A percentile compares a stretch with the other conserved stretches of the same genome.
phyloP scores from a whole-genome alignment of 805 yeast genomes.

The Yarrowia porcina region DNA sequence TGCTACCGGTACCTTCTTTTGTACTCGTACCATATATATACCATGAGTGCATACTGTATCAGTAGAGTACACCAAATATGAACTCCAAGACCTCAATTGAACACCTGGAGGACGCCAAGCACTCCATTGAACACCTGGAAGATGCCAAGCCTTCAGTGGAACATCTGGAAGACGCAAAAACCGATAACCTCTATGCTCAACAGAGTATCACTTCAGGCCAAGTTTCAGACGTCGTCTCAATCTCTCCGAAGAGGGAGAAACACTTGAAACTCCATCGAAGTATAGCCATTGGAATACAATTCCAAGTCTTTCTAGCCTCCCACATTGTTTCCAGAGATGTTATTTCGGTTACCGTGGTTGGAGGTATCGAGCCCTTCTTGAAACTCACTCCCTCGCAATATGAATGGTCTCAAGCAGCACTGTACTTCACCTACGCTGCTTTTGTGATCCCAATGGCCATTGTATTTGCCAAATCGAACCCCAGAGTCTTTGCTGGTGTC shows the following conservation, averaged over 20 bases:
- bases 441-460: background rate
- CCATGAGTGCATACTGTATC: no score
- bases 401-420: background rate
- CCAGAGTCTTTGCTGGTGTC: background rate
- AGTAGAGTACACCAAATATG: no score
- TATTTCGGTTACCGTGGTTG: background rate
- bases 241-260: no score
- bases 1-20: no score
- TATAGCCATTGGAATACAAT: background rate
- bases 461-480: background rate
- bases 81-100: background rate
- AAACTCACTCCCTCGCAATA: background rate
- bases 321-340: slow-evolving; percentile 5
- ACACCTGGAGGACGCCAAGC: background rate
- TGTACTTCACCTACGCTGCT: background rate
- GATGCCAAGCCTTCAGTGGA: background rate
- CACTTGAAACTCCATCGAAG: background rate
- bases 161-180: background rate
- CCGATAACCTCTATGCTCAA: background rate
- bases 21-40: no score
- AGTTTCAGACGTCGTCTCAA: background rate
- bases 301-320: background rate
- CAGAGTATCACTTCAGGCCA: background rate
- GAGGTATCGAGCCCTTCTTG: background rate
- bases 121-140: background rate